phyloP scores from a whole-genome alignment of 768 basidiomycete genomes.

The Coprinopsis cinerea region DNA sequence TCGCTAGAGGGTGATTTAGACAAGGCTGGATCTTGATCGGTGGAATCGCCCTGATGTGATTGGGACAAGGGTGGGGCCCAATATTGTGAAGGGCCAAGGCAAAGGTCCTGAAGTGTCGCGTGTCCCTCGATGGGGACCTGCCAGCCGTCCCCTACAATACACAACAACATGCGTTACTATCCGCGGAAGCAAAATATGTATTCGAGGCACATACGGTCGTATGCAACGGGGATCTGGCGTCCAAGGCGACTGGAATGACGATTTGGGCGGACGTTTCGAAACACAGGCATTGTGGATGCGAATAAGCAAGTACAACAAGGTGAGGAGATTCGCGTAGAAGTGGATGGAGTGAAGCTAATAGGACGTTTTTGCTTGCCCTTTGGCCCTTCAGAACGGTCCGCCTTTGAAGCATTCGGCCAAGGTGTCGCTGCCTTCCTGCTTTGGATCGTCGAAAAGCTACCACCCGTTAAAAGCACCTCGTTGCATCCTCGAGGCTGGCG shows the following conservation, averaged over 20 bases:
- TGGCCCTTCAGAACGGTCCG: not conserved
- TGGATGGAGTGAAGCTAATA: not conserved
- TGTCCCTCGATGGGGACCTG: not conserved
- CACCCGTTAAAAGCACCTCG: slow-evolving; percentile 27
- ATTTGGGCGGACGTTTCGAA: slow-evolving; percentile 19
- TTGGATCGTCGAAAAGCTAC: slow-evolving; percentile 19
- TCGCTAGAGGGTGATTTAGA: not conserved
- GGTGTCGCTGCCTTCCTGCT: slow-evolving; percentile 15
- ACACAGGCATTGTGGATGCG: slow-evolving; percentile 21
- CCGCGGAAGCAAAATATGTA: too few relatives aligned
- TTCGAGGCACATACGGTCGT: slow-evolving; percentile 24
- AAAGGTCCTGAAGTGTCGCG: not conserved
- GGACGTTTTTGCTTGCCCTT: not conserved
- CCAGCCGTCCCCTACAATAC: not conserved
- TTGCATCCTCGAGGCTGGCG: slow-evolving; percentile 20
- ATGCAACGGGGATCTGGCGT: slow-evolving; percentile 16
- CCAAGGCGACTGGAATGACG: slow-evolving; percentile 21
- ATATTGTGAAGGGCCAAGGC: not conserved
- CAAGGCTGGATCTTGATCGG: not conserved
- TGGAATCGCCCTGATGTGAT: not conserved
- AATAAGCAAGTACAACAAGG: not conserved
- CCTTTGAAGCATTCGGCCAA: slow-evolving; percentile 4
- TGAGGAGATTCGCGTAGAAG: slow-evolving; percentile 5
- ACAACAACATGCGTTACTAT: too few relatives aligned
- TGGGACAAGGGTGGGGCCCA: not conserved